Evolutionary conservation across 805 yeast species (phyloP), one percentile per base, ranked within the genome.

Genomic region (Lipomyces chichibuensis): DNA sequence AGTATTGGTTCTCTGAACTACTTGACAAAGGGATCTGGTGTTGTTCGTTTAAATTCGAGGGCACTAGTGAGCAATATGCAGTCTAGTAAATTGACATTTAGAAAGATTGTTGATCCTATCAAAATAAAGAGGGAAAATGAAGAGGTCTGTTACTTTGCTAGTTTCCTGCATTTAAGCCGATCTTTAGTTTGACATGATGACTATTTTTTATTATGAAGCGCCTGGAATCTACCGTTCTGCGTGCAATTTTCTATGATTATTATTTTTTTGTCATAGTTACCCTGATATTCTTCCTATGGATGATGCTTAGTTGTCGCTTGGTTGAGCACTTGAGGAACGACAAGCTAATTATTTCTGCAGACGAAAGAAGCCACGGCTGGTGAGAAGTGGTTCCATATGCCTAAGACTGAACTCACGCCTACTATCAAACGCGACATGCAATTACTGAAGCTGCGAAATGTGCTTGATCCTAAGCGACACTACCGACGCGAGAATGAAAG

Each of bases 391-490:
- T 93, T 91, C 74, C 83, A 86, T 61, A 82, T 93, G 84, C 91
- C 92, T 37, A 87, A 86, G 71, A 87, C 88, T 5, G 95, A 90
- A 72, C 78, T 90, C 67, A 90, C 96, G 9, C 86, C 88, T 1
- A 83, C 84, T 35, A 76, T 90, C 25, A 89, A 89, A 74, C 83
- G 96, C 66, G 98, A 95, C 76, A 76, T 95, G 72, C 81, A 87
- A 74, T 79, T 95, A 17, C 82, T 95, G 67, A 88, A 91, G 75
- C 91, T 94, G 80, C 87, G 99, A 78, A 89, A 90, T 64, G 97
- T 92, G 9, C 82, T 95, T 69, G 98, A 95, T 76, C 98, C 98
- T 7, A 95, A 95, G 79, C 85, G 98, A 73, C 97, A 92, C 79
- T 95, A 95, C 79, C 92, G 91, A 79, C 65, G 64, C 17, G 71